Evolutionary conservation across 345 rosid genomes (phyloP).

Genomic region (Eutrema japonicum): DNA sequence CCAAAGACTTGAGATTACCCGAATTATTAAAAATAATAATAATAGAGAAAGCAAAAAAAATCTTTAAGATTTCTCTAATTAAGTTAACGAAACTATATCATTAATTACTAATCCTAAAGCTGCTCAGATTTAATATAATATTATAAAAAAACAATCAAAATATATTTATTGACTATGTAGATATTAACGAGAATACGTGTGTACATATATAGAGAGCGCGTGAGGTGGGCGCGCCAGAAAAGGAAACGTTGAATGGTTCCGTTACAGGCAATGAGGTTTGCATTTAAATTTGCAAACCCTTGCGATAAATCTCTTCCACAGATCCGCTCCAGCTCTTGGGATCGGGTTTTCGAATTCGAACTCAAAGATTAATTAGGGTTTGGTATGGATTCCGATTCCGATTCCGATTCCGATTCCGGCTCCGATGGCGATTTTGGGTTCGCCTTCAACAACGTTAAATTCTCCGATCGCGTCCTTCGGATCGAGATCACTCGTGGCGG

Average conservation of each 20-base stretch:
- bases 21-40: too few species aligned
- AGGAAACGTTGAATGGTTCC: background rate
- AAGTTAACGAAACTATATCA: too few species aligned
- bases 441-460: slow-evolving; percentile 77
- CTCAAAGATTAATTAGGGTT: background rate
- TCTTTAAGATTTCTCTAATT: too few species aligned
- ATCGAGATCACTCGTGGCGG: slow-evolving; percentile 66
- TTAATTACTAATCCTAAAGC: too few species aligned
- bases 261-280: background rate
- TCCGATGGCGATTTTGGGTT: slow-evolving; percentile 53
- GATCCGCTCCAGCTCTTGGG: background rate
- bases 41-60: too few species aligned
- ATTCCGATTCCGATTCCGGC: background rate
- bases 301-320: background rate
- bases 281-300: background rate
- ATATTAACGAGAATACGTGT: background rate
- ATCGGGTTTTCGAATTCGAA: background rate
- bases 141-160: too few species aligned
- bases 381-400: background rate
- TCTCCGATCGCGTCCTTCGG: slow-evolving; percentile 78
- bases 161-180: too few species aligned
- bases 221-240: background rate
- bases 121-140: too few species aligned
- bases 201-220: background rate
- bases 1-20: too few species aligned